Percentiles rank a stretch among this genome's conserved stretches.
phyloP scores from a whole-genome alignment of 2,329 filamentous ascomycete species.

The Botryotinia calthae region DNA sequence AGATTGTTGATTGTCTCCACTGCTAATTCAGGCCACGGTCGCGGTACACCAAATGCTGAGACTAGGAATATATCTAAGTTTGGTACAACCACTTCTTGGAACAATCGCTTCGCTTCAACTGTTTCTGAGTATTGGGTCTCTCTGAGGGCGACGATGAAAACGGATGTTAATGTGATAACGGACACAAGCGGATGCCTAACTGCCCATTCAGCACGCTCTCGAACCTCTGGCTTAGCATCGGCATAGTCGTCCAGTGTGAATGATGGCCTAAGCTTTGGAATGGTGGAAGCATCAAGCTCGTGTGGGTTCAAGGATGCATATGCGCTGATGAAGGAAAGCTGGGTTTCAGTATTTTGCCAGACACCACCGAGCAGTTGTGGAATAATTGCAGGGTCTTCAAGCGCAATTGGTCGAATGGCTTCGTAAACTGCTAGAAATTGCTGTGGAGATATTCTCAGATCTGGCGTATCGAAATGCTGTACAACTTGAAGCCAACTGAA shows the following conservation, averaged over 20 bases:
- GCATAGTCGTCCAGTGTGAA: constrained; percentile 67
- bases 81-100: constrained; percentile 65
- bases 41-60: constrained; percentile 72
- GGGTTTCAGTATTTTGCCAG: constrained; percentile 84
- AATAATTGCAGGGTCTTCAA: constrained; percentile 69
- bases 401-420: constrained; percentile 71
- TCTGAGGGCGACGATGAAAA: constrained; percentile 63
- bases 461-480: constrained; percentile 74
- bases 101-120: constrained; percentile 61
- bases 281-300: constrained; percentile 78
- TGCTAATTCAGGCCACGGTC: constrained; percentile 73
- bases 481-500: constrained; percentile 73
- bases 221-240: constrained; percentile 57
- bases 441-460: constrained; percentile 69
- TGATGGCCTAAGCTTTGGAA: constrained; percentile 75
- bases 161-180: constrained; percentile 72
- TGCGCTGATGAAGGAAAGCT: constrained; percentile 89
- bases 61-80: constrained; percentile 78
- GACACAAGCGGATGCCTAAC: constrained; percentile 86
- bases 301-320: constrained; percentile 74
- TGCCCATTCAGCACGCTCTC: constrained; percentile 61
- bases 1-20: constrained; percentile 72
- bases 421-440: constrained; percentile 83
- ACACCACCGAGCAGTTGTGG: constrained; percentile 85
- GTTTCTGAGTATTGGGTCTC: constrained; percentile 60